Evolutionary conservation across 2,329 filamentous ascomycete species (phyloP), one percentile per base, ranked within the genome.

Genomic region (Massarina eburnea): DNA sequence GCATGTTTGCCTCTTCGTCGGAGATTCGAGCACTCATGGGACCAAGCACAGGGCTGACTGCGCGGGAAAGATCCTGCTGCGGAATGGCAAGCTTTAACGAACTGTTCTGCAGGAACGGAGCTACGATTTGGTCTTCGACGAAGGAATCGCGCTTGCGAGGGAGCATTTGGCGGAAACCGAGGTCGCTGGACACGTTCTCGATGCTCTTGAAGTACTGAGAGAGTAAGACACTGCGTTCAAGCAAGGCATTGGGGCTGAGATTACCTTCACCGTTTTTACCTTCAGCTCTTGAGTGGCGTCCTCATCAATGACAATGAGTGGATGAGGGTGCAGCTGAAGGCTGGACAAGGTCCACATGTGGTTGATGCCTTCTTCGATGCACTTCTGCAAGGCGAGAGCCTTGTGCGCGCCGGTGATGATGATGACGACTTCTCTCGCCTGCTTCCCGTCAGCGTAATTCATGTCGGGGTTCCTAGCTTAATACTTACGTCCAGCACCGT

Each of bases 331-430:
- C 52, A 92, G 74, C 67, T 95, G 89, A 33, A 95, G 76, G 43
- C 83, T 84, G 8, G 88, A 92, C 6, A 94, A 78, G 1, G 89
- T 92, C 89, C 89, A 95, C 87, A 92, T 92, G 73, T 94, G 89
- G 68, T 91, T 92, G 50, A 95, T 81, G 22, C 86, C 86, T 45
- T 86, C 85, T 69, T 95, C 89, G 52, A 95, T 82, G 57, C 87
- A 91, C 59, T 83, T 86, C 68, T 91, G 86, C 52, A 95, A 73
- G 21, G 89, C 89, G 26, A 88, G 75, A 1, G 89, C 83, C 71
- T 95, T 95, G 76, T 89, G 87, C 34, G 87, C 83, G 18, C 89
- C 89, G 1, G 88, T 82, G 52, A 91, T 89, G 58, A 95, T 89
- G 57, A 91, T 84, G 21, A 94, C 83, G 8, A 95, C 87, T 71